phyloP scores from a whole-genome alignment of 2,329 filamentous ascomycete genomes.

The Hypoxylon sp. region DNA sequence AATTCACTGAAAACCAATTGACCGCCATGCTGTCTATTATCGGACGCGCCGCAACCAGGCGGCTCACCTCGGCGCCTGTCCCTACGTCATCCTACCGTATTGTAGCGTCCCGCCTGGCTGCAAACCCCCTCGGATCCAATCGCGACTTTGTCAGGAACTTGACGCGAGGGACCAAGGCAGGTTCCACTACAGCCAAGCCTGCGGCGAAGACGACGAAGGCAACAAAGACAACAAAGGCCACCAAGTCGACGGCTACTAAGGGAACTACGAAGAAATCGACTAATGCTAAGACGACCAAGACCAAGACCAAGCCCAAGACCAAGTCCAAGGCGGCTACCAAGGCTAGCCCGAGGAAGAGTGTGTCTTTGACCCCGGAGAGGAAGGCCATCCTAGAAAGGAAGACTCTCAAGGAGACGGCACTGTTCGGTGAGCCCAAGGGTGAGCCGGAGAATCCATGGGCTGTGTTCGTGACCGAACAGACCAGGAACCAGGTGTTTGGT shows the following conservation, averaged over 20 bases:
- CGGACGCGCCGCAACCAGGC: slow-evolving; percentile 58
- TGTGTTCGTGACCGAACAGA: slow-evolving; percentile 56
- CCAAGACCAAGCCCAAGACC: slow-evolving; percentile 21
- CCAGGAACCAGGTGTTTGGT: slow-evolving; percentile 51
- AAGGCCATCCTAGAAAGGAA: slow-evolving; percentile 51
- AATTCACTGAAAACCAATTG: slow-evolving; percentile 30
- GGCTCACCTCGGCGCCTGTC: slow-evolving; percentile 47
- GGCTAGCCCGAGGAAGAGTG: slow-evolving; percentile 45
- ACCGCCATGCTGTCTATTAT: slow-evolving; percentile 60
- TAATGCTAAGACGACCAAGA: slow-evolving; percentile 40
- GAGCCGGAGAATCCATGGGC: slow-evolving; percentile 56
- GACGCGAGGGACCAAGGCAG: slow-evolving; percentile 39
- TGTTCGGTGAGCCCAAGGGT: slow-evolving; percentile 58
- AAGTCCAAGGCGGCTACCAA: slow-evolving; percentile 47
- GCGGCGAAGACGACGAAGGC: slow-evolving; percentile 40
- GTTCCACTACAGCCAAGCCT: slow-evolving; percentile 44
- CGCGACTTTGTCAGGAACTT: slow-evolving; percentile 35
- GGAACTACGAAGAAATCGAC: slow-evolving; percentile 48
- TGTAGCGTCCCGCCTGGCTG: slow-evolving; percentile 40
- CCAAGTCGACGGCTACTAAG: slow-evolving; percentile 37
- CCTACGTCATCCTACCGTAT: slow-evolving; percentile 44
- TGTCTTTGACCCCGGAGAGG: slow-evolving; percentile 57
- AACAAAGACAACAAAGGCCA: slow-evolving; percentile 48
- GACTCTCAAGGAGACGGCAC: slow-evolving; percentile 58
- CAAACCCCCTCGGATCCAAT: slow-evolving; percentile 17